Evolutionary conservation across 495 filamentous ascomycete genomes (phyloP).

Genomic region (Penicillium lagena): DNA sequence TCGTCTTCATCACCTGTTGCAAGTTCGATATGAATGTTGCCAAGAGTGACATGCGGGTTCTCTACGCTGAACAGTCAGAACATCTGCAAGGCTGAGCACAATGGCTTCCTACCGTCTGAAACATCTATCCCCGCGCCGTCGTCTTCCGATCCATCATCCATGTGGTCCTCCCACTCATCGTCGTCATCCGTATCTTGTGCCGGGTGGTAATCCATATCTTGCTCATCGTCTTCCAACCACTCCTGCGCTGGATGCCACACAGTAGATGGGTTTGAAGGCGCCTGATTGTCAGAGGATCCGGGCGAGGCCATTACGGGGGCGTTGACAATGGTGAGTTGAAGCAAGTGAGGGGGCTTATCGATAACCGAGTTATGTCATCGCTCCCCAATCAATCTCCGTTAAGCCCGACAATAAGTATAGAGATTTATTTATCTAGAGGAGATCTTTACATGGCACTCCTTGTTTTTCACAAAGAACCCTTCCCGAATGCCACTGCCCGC

Average conservation of each 20-base stretch:
- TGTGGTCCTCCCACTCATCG: constrained; percentile 15
- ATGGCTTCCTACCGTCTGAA: constrained; percentile 32
- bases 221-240: constrained; percentile 34
- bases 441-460: constrained; percentile 1
- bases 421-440: not conserved
- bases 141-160: constrained; percentile 32
- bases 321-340: constrained; percentile 3
- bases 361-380: constrained; percentile 13
- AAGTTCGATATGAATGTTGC: constrained; percentile 44
- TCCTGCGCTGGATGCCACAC: constrained; percentile 35
- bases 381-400: constrained; percentile 3
- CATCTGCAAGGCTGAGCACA: constrained; percentile 22
- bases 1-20: constrained; percentile 38
- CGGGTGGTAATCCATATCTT: constrained; percentile 15
- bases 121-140: constrained; percentile 40
- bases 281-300: constrained; percentile 1
- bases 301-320: constrained; percentile 12
- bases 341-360: constrained; percentile 19
- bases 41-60: constrained; percentile 25
- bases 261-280: not conserved
- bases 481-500: not conserved
- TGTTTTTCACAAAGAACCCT: constrained; percentile 4
- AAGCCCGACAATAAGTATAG: not conserved
- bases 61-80: constrained; percentile 13
- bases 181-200: constrained; percentile 3